Percentiles rank a stretch among this genome's conserved stretches.
These are phyloP conservation scores for Oryza meridionalis DNA, from an alignment of 176 grass and related monocot genomes.

Conservation along the genomic window DNA sequence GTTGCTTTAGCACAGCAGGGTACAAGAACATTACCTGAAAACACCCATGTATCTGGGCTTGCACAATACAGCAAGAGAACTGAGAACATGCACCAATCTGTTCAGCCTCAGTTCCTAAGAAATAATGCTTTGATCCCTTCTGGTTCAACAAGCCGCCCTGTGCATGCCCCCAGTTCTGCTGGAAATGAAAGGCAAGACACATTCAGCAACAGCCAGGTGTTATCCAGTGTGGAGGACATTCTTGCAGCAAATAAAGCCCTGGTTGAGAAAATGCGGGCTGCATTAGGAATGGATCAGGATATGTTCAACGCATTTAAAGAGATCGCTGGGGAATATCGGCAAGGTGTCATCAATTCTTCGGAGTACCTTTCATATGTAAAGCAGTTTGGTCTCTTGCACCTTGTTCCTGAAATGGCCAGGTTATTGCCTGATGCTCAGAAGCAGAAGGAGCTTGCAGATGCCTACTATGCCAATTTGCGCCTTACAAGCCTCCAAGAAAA, in stretches of 20 bases:
- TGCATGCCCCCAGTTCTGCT: slow-evolving; percentile 40
- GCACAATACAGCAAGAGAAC: slow-evolving; percentile 45
- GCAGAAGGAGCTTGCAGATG: slow-evolving; percentile 68
- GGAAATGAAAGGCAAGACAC: slow-evolving; percentile 25
- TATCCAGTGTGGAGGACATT: slow-evolving; percentile 39
- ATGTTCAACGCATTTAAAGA: slow-evolving; percentile 57
- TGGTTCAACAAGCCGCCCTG: slow-evolving; percentile 8
- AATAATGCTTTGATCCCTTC: slow-evolving; percentile 32
- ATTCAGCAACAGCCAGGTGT: slow-evolving; percentile 5
- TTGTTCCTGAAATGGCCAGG: slow-evolving; percentile 64
- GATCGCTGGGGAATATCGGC: slow-evolving; percentile 62
- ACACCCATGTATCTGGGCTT: slow-evolving; percentile 46
- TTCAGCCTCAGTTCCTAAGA: slow-evolving; percentile 26
- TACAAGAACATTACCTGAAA: slow-evolving; percentile 44
- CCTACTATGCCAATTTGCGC: slow-evolving; percentile 52
- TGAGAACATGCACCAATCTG: slow-evolving; percentile 44
- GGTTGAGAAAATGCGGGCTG: slow-evolving; percentile 58
- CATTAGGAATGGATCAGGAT: slow-evolving; percentile 47
- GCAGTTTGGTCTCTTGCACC: slow-evolving; percentile 73
- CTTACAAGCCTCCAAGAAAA: slow-evolving; percentile 51
- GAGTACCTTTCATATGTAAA: slow-evolving; percentile 68
- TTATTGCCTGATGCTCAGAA: slow-evolving; percentile 60
- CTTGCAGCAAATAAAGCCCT: slow-evolving; percentile 53
- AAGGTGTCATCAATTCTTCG: slow-evolving; percentile 51
- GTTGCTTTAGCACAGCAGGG: slow-evolving; percentile 35